These are phyloP conservation scores for Scolecobasidium constrictum DNA, from an alignment of 2,329 filamentous ascomycete genomes.

Conservation along the genomic window DNA sequence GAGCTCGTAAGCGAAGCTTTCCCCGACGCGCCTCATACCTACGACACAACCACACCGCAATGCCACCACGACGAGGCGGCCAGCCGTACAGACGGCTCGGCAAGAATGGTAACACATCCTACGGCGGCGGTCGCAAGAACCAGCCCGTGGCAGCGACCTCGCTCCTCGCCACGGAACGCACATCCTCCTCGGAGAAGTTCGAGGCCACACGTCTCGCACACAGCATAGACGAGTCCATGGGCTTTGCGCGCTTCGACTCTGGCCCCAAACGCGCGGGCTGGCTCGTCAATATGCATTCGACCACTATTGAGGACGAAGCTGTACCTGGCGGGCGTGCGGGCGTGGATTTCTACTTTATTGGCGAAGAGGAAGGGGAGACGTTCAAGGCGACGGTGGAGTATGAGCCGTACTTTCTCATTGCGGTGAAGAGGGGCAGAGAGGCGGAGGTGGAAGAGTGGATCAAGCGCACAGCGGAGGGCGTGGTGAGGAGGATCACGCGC, in stretches of 20 bases:
- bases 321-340: constrained; percentile 76
- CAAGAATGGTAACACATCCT: constrained; percentile 28
- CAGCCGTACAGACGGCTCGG: constrained; percentile 32
- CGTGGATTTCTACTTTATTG: constrained; percentile 95
- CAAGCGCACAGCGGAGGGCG: constrained; percentile 64
- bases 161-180: constrained; percentile 66
- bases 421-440: constrained; percentile 78
- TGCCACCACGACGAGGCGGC: constrained; percentile 32
- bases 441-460: constrained; percentile 95
- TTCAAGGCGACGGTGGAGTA: constrained; percentile 97
- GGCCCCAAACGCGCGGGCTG: constrained; percentile 79
- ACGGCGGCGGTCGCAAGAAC: constrained; percentile 40
- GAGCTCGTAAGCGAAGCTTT: no score
- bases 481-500: constrained; percentile 66
- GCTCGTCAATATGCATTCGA: constrained; percentile 92
- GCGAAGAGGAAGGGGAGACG: constrained; percentile 62
- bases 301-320: constrained; percentile 73
- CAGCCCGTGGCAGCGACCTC: constrained; percentile 66
- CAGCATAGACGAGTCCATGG: constrained; percentile 88
- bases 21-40: not conserved
- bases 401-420: constrained; percentile 91
- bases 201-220: constrained; percentile 76
- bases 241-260: constrained; percentile 83
- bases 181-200: constrained; percentile 84
- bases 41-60: constrained; percentile 17